A percentile compares a stretch with the other conserved stretches of the same genome.
phyloP scores from a whole-genome alignment of 106 monocot genomes.

The Apostasia ramifera region DNA sequence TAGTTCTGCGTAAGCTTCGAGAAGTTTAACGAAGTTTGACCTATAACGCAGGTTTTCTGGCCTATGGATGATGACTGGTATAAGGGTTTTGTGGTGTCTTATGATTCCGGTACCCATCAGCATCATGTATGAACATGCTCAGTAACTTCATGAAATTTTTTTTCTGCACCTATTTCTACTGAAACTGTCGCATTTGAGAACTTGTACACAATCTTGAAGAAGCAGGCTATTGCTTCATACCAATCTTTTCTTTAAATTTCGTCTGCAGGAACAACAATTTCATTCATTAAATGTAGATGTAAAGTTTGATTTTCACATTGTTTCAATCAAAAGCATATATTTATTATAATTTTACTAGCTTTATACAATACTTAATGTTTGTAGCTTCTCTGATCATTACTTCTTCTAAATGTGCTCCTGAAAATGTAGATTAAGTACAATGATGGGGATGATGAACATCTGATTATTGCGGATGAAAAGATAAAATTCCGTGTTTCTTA shows the following conservation, averaged over 20 bases:
- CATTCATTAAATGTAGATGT: no score
- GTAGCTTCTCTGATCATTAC: no score
- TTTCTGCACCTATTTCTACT: background rate
- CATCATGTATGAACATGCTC: constrained; percentile 45
- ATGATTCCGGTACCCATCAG: constrained; percentile 31
- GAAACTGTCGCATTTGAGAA: background rate
- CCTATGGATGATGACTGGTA: constrained; percentile 94
- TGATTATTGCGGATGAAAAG: constrained; percentile 52
- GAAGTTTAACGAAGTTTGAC: background rate
- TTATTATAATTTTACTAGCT: no score
- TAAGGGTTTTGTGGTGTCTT: constrained; percentile 51
- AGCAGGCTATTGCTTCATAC: no score
- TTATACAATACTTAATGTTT: no score
- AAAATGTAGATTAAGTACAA: constrained; percentile 61
- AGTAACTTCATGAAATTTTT: background rate
- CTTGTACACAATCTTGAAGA: no score
- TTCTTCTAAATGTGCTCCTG: no score
- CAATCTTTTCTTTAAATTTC: no score
- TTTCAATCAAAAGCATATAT: no score
- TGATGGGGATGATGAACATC: constrained; percentile 72
- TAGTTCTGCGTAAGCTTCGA: background rate
- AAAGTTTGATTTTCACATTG: no score
- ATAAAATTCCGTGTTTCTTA: constrained; percentile 66
- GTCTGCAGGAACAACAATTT: no score
- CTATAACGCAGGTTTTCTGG: constrained; percentile 81